phyloP scores from a whole-genome alignment of 2,329 filamentous ascomycete genomes.

The Phaeosphaeriaceae sp. region DNA sequence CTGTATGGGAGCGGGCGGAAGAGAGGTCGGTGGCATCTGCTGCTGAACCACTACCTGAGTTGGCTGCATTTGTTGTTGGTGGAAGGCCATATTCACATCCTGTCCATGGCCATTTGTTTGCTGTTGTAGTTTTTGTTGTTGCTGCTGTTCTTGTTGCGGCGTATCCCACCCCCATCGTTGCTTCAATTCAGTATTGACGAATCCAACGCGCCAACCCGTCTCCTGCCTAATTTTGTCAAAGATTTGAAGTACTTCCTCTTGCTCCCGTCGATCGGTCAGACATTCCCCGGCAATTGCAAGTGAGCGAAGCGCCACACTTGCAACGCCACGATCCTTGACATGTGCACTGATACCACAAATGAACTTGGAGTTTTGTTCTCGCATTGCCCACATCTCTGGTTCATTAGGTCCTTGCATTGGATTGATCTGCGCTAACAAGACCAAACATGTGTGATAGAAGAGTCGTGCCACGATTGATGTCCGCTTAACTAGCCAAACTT shows the following conservation, averaged over 20 bases:
- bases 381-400: constrained; percentile 72
- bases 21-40: constrained; percentile 23
- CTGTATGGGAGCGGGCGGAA: constrained; percentile 21
- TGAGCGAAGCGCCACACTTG: constrained; percentile 78
- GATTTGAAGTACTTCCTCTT: constrained; percentile 80
- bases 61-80: constrained; percentile 12
- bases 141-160: constrained; percentile 42
- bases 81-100: constrained; percentile 18
- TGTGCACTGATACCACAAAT: constrained; percentile 91
- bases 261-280: constrained; percentile 71
- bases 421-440: constrained; percentile 79
- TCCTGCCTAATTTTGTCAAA: constrained; percentile 76
- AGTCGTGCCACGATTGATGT: constrained; percentile 81
- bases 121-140: constrained; percentile 16
- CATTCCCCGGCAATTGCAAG: constrained; percentile 78
- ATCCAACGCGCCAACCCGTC: constrained; percentile 78
- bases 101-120: constrained; percentile 22
- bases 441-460: constrained; percentile 88
- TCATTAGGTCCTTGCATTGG: constrained; percentile 68
- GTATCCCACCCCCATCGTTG: constrained; percentile 76
- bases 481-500: constrained; percentile 87
- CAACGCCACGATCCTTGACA: constrained; percentile 78
- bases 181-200: constrained; percentile 75
- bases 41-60: constrained; percentile 25
- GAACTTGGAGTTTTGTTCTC: constrained; percentile 77